These are phyloP conservation scores for Xylariaceae sp. DNA, from an alignment of 2,329 filamentous ascomycete species.

Conservation along the genomic window DNA sequence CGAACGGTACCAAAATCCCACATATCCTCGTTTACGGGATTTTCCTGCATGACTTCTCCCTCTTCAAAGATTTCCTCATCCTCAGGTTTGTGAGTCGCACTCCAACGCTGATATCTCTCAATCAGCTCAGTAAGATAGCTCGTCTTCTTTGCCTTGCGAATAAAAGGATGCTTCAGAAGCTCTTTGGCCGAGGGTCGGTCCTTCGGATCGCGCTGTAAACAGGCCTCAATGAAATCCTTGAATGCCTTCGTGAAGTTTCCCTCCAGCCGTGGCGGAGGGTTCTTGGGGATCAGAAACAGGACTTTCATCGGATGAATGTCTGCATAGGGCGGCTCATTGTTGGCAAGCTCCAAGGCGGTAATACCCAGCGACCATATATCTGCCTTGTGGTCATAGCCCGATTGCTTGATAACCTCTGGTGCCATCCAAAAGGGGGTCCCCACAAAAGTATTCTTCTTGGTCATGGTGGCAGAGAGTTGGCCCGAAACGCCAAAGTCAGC, in stretches of 20 bases:
- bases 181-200: conserved; percentile 85
- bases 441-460: conserved; percentile 98
- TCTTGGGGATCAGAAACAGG: conserved; percentile 92
- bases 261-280: conserved; percentile 74
- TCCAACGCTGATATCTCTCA: conserved; percentile 83
- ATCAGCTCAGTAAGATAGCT: conserved; percentile 96
- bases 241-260: conserved; percentile 77
- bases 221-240: conserved; percentile 79
- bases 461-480: conserved; percentile 95
- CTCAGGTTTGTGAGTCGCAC: conserved; percentile 68
- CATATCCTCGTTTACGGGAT: conserved; percentile 69
- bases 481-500: conserved; percentile 97
- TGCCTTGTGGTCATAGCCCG: conserved; percentile 94
- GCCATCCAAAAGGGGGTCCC: conserved; percentile 99
- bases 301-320: conserved; percentile 99
- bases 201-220: conserved; percentile 80
- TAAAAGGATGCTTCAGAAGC: conserved; percentile 82
- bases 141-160: conserved; percentile 87
- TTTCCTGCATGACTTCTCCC: conserved; percentile 51
- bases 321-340: conserved; percentile 88
- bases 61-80: conserved; percentile 62
- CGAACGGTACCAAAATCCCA: conserved; percentile 98
- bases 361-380: conserved; percentile 98
- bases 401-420: conserved; percentile 97
- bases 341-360: conserved; percentile 84